Evolutionary conservation across 371 early-diverging fungal species (phyloP).

Genomic region (Gilbertella persicaria): DNA sequence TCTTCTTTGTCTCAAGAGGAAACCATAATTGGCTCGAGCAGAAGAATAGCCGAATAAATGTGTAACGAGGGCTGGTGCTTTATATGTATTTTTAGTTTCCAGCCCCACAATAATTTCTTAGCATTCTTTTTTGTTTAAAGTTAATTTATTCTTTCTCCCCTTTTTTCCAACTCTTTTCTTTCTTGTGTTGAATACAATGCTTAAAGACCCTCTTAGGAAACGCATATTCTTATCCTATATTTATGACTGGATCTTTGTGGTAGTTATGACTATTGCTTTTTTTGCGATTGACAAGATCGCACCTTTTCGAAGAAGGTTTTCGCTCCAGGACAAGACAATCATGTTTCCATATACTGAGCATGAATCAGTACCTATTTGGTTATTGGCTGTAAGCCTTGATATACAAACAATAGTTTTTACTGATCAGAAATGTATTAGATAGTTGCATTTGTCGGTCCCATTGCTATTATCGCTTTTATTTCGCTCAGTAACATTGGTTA

Average conservation of each 20-base stretch:
- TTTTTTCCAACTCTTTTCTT: slow-evolving; percentile 4
- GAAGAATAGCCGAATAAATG: slow-evolving; percentile 23
- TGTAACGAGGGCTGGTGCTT: background rate
- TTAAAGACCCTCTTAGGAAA: slow-evolving; percentile 28
- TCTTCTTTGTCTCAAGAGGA: slow-evolving; percentile 37
- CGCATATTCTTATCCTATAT: slow-evolving; percentile 58
- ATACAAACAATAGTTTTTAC: background rate
- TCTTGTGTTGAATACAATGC: slow-evolving; percentile 4
- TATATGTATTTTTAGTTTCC: background rate
- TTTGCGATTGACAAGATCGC: slow-evolving; percentile 58
- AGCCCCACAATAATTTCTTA: too few relatives aligned
- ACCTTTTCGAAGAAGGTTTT: slow-evolving; percentile 75
- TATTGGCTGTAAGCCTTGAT: slow-evolving; percentile 43
- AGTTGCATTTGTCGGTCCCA: slow-evolving; percentile 55
- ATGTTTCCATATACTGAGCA: slow-evolving; percentile 62
- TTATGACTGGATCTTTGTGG: slow-evolving; percentile 67
- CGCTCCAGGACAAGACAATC: slow-evolving; percentile 68
- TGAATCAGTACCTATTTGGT: slow-evolving; percentile 63
- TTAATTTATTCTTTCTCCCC: background rate
- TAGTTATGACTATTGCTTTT: slow-evolving; percentile 59
- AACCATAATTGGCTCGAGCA: slow-evolving; percentile 11
- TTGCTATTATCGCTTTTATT: slow-evolving; percentile 48
- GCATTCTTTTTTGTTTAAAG: too few relatives aligned
- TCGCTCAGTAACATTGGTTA: slow-evolving; percentile 30
- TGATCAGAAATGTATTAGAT: slow-evolving; percentile 20